Percentiles rank a stretch among this genome's conserved stretches.
Evolutionary conservation across 257 asterid species (phyloP).

Genomic region (Scutellaria galericulata): DNA sequence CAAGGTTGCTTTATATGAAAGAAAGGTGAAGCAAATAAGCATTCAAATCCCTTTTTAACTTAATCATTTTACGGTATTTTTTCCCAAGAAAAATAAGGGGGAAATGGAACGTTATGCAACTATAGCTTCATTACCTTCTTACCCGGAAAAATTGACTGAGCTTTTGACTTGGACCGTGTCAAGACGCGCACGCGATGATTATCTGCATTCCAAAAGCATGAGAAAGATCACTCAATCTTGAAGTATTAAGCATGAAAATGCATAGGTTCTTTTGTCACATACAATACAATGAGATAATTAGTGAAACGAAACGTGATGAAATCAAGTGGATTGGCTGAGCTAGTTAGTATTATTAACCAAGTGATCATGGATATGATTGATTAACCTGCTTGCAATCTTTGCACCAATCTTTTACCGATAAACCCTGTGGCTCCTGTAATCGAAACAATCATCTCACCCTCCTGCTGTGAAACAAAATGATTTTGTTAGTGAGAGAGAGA

Average conservation of each 20-base stretch:
- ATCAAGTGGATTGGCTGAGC: too few species aligned
- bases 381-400: conserved; percentile 72
- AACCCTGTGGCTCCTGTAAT: conserved; percentile 96
- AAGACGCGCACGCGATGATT: conserved; percentile 77
- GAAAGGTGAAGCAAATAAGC: conserved; percentile 3
- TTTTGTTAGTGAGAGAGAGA: neutral
- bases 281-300: neutral
- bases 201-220: conserved; percentile 52
- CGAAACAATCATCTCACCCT: conserved; percentile 76
- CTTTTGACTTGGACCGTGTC: conserved; percentile 82
- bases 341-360: too few species aligned
- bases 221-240: conserved; percentile 21
- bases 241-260: neutral
- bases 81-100: neutral
- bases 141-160: conserved; percentile 86
- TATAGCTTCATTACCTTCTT: conserved; percentile 82
- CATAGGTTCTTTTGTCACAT: neutral
- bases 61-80: neutral
- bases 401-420: conserved; percentile 90
- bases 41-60: conserved; percentile 1
- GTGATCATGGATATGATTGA: neutral
- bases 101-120: conserved; percentile 9
- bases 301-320: neutral
- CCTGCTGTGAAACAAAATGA: conserved; percentile 45
- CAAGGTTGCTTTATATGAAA: neutral